Percentiles rank a stretch among this genome's conserved stretches.
These are phyloP conservation scores for Hypoxylon sp. DNA, from an alignment of 2,329 filamentous ascomycete species.

Conservation along the genomic window DNA sequence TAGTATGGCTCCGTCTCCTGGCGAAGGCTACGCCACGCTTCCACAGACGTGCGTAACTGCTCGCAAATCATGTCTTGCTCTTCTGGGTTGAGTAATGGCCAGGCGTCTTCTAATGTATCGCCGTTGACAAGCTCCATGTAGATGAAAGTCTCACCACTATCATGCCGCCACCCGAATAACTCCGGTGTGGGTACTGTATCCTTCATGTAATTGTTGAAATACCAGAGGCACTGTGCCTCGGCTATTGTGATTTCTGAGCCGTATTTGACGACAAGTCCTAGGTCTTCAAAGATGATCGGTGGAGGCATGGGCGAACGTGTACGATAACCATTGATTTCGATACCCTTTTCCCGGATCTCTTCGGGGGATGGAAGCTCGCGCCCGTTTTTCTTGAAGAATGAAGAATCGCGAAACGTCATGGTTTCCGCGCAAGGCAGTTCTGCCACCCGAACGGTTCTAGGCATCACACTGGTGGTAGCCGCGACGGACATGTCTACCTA, in stretches of 20 bases:
- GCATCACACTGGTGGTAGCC: not conserved
- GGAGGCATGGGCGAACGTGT: slow-evolving; percentile 23
- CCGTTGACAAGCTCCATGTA: slow-evolving; percentile 39
- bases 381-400: slow-evolving; percentile 10
- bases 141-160: slow-evolving; percentile 40
- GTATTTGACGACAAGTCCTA: slow-evolving; percentile 41
- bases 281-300: slow-evolving; percentile 29
- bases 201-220: slow-evolving; percentile 37
- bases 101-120: slow-evolving; percentile 34
- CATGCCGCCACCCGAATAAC: slow-evolving; percentile 32
- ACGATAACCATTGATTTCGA: slow-evolving; percentile 24
- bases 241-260: slow-evolving; percentile 38
- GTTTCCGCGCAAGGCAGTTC: slow-evolving; percentile 23
- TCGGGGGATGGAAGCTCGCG: slow-evolving; percentile 23
- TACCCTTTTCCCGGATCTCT: slow-evolving; percentile 23
- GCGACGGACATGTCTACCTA: too few species aligned
- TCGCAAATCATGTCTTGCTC: slow-evolving; percentile 31
- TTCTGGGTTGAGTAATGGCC: slow-evolving; percentile 29
- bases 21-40: slow-evolving; percentile 32
- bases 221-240: slow-evolving; percentile 40
- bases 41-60: slow-evolving; percentile 29
- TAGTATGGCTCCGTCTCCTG: slow-evolving; percentile 36
- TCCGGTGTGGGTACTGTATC: slow-evolving; percentile 35
- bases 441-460: slow-evolving; percentile 13
- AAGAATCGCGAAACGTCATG: slow-evolving; percentile 25